A percentile compares a stretch with the other conserved stretches of the same genome.
phyloP scores from a whole-genome alignment of 306 rosid genomes.

The Trifolium subterraneum region DNA sequence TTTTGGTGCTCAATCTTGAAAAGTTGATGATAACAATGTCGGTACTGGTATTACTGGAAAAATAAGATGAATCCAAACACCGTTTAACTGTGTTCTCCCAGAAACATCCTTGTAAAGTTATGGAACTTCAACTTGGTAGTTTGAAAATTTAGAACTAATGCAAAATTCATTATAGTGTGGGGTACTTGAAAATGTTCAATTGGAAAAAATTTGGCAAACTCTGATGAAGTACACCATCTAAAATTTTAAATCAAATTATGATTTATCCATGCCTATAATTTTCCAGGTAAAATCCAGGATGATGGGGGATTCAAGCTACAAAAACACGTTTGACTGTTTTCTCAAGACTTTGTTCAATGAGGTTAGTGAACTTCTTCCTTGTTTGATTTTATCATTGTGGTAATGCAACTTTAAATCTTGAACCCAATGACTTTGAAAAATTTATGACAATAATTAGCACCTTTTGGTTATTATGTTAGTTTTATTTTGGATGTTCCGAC shows the following conservation, averaged over 20 bases:
- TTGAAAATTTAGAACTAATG: constrained; percentile 20
- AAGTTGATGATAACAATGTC: constrained; percentile 1
- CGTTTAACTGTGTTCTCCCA: constrained; percentile 14
- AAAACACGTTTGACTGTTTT: constrained; percentile 86
- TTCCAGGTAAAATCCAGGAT: constrained; percentile 94
- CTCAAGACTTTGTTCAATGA: constrained; percentile 80
- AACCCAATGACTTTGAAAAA: constrained; percentile 11
- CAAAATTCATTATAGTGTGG: constrained; percentile 31
- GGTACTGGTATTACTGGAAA: constrained; percentile 16
- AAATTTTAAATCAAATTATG: constrained; percentile 42
- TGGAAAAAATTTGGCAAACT: constrained; percentile 45
- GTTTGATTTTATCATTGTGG: constrained; percentile 34
- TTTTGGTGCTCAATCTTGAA: constrained; percentile 14
- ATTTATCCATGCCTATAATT: constrained; percentile 45
- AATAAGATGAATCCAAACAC: constrained; percentile 4
- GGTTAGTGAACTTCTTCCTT: constrained; percentile 59
- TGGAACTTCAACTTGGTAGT: background rate
- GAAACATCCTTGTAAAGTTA: constrained; percentile 21
- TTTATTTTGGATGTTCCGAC: constrained; percentile 16
- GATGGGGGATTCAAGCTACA: constrained; percentile 98
- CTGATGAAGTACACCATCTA: constrained; percentile 36
- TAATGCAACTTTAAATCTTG: constrained; percentile 33
- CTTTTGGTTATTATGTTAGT: constrained; percentile 8
- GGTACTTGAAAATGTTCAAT: constrained; percentile 41
- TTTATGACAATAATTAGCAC: background rate